Evolutionary conservation across 495 filamentous ascomycete genomes (phyloP), one percentile per base, ranked within the genome.

Genomic region (Evansstolkia leycettana): DNA sequence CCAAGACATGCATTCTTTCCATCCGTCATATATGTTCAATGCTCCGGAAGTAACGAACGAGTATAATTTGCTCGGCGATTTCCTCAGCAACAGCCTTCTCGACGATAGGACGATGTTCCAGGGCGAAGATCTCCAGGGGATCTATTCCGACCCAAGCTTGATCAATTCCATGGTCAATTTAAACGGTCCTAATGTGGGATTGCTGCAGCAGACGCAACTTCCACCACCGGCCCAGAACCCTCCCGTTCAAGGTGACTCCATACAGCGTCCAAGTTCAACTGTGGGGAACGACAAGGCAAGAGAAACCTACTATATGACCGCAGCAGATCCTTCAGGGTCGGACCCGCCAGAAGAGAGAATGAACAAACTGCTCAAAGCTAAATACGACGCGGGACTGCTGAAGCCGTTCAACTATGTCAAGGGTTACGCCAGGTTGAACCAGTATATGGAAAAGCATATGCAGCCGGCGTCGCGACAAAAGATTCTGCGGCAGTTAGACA

Each of bases 341-440:
- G 85, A 90, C 51, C 76, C 80, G 11, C 88, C 90, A 17, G 87
- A 94, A 57, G 83, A 93, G 52, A 78, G 92, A 38, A 92, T 96
- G 84, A 83, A 90, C 55, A 85, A 87, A 46, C 78, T 98, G 1
- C 73, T 98, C 36, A 80, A 82, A 54, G 90, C 92, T 30, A 98
- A 98, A 53, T 86, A 89, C 49, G 86, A 94, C 47, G 90, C 90
- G 2, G 90, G 90, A 3, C 67, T 98, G 43, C 64, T 98, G 42
- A 87, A 87, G 50, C 90, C 90, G 7, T 98, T 96, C 69, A 95
- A 94, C 55, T 96, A 98, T 57, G 81, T 94, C 42, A 92, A 93
- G 47, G 90, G 92, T 8, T 98, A 96, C 48, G 82, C 85, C 6
- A 70, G 86, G 13, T 62, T 98, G 23, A 81, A 85, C 33, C 72